Evolutionary conservation across 495 filamentous ascomycete species (phyloP).

Genomic region (Penicillium canariense): DNA sequence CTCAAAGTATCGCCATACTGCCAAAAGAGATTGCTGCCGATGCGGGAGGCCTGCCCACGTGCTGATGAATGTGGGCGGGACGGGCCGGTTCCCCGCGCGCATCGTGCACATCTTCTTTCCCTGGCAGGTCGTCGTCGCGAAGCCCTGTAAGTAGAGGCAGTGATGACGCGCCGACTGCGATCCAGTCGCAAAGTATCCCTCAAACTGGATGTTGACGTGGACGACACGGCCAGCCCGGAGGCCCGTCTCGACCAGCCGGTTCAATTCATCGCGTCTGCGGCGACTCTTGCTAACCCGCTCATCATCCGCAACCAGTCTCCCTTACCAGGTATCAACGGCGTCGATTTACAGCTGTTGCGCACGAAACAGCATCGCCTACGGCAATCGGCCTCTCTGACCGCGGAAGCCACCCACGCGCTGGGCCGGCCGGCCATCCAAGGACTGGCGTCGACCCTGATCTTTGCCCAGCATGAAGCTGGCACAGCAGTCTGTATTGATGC

Average conservation of each 20-base stretch:
- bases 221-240: not conserved
- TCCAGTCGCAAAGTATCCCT: not conserved
- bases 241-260: not conserved
- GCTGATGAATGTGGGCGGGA: too few species aligned
- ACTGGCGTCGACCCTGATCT: slow-evolving; percentile 39
- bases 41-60: too few species aligned
- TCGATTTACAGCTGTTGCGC: not conserved
- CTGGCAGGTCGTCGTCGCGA: too few species aligned
- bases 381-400: not conserved
- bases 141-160: too few species aligned
- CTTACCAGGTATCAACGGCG: slow-evolving; percentile 1
- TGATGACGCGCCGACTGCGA: not conserved
- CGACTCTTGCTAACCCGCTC: not conserved
- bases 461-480: slow-evolving; percentile 47
- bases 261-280: not conserved
- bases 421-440: not conserved
- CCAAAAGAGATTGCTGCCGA: slow-evolving; percentile 68
- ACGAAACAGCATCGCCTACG: slow-evolving; percentile 9
- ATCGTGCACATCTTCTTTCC: not conserved
- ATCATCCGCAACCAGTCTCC: not conserved
- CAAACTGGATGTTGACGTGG: not conserved
- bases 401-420: not conserved
- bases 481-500: slow-evolving; percentile 46
- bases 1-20: slow-evolving; percentile 59
- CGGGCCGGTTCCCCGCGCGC: not conserved